A percentile compares a stretch with the other conserved stretches of the same genome.
phyloP scores from a whole-genome alignment of 352 stramenopile genomes.

The Blastocystis sp. region DNA sequence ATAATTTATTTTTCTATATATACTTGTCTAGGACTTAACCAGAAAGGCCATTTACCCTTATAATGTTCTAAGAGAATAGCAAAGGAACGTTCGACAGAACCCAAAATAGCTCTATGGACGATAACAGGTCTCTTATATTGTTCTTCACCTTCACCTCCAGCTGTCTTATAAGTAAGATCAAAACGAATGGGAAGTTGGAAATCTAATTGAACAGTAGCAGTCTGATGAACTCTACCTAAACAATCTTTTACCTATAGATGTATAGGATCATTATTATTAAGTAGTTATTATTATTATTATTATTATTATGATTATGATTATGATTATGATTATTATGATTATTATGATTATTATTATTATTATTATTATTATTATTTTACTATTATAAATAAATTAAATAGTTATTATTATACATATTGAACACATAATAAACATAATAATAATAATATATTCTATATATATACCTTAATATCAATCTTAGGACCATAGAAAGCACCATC shows the following conservation, averaged over 20 bases:
- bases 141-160: slow-evolving; percentile 5
- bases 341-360: no score
- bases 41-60: slow-evolving; percentile 23
- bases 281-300: no score
- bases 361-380: no score
- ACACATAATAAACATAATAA: no score
- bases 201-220: slow-evolving; percentile 86
- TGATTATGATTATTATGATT: no score
- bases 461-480: slow-evolving; percentile 96
- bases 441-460: no score
- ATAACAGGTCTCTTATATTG: slow-evolving; percentile 65
- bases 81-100: slow-evolving; percentile 33
- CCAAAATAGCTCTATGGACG: slow-evolving; percentile 56
- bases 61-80: slow-evolving; percentile 35
- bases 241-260: slow-evolving; percentile 55
- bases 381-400: no score
- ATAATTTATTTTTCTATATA: no score
- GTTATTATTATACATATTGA: no score
- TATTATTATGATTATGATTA: no score
- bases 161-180: slow-evolving; percentile 68
- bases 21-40: slow-evolving; percentile 29
- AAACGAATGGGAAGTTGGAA: slow-evolving; percentile 95
- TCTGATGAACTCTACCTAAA: slow-evolving; percentile 85
- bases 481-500: slow-evolving; percentile 94
- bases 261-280: no score